Percentiles rank a stretch among this genome's conserved stretches.
Conservation (phyloP, 1,139 yeast genomes). For the Casaregolazyma suthepensis region DNA sequence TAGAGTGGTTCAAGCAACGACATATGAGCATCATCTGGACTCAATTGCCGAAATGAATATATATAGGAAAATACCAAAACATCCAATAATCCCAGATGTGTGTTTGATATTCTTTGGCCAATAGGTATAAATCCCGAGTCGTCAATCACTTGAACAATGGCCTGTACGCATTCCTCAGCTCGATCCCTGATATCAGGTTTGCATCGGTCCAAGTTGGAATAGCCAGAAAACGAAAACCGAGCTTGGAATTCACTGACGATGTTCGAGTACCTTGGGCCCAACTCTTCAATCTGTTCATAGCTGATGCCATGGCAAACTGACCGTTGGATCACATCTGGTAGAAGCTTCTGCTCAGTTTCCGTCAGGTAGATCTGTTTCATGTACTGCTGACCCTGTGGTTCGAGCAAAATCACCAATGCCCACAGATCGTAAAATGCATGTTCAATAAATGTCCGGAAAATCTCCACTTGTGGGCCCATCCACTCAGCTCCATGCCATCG, state of each 20-base stretch:
- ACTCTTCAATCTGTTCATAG: slow-evolving; percentile 13
- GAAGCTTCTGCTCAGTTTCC: slow-evolving; percentile 13
- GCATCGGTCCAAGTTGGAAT: slow-evolving; percentile 4
- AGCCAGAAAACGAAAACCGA: neutral
- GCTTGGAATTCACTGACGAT: slow-evolving; percentile 8
- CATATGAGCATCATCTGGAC: neutral
- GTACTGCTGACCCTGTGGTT: slow-evolving; percentile 9
- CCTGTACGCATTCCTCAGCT: slow-evolving; percentile 9
- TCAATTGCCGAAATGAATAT: slow-evolving; percentile 16
- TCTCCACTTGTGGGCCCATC: slow-evolving; percentile 10
- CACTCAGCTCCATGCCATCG: slow-evolving; percentile 6
- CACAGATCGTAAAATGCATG: slow-evolving; percentile 30
- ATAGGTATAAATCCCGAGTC: slow-evolving; percentile 8
- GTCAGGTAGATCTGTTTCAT: slow-evolving; percentile 17
- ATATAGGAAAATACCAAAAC: slow-evolving; percentile 24
- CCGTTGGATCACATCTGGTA: slow-evolving; percentile 17
- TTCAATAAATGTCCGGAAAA: slow-evolving; percentile 24
- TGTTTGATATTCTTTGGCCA: slow-evolving; percentile 12
- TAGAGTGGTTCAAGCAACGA: neutral
- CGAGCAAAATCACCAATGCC: slow-evolving; percentile 23
- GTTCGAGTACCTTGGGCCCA: slow-evolving; percentile 17
- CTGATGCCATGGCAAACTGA: slow-evolving; percentile 15
- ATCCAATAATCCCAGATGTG: slow-evolving; percentile 17
- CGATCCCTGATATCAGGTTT: slow-evolving; percentile 4
- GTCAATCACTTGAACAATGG: slow-evolving; percentile 8